A percentile compares a stretch with the other conserved stretches of the same genome.
Conservation (phyloP, 805 yeast genomes). For the Candida berthetii region DNA sequence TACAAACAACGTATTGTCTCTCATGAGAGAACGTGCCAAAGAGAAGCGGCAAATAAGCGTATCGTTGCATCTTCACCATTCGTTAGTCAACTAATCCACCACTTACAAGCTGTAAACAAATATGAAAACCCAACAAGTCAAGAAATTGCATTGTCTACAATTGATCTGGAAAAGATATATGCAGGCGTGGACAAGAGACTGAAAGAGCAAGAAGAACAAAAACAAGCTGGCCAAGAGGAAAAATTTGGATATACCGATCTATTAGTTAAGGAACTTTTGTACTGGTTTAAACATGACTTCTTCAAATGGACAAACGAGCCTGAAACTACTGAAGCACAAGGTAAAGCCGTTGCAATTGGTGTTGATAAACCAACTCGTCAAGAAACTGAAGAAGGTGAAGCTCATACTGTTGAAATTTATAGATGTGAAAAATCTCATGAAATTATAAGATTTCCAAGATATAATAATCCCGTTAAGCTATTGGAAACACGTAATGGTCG, state of each 20-base stretch:
- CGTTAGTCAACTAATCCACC: background rate
- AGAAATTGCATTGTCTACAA: slow-evolving; percentile 45
- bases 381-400: slow-evolving; percentile 42
- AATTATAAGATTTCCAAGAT: slow-evolving; percentile 63
- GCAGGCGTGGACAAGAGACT: slow-evolving; percentile 51
- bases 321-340: slow-evolving; percentile 47
- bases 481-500: slow-evolving; percentile 65
- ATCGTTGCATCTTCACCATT: too few relatives aligned
- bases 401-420: slow-evolving; percentile 59
- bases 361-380: slow-evolving; percentile 33
- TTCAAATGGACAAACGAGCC: slow-evolving; percentile 82
- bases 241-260: slow-evolving; percentile 46
- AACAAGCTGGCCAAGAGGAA: slow-evolving; percentile 5
- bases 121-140: slow-evolving; percentile 14
- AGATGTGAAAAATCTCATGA: slow-evolving; percentile 46
- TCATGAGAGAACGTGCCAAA: background rate
- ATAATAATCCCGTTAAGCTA: slow-evolving; percentile 59
- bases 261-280: slow-evolving; percentile 48
- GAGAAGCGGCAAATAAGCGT: background rate
- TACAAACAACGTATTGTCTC: background rate
- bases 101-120: slow-evolving; percentile 4
- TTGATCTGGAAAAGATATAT: slow-evolving; percentile 57
- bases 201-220: slow-evolving; percentile 19
- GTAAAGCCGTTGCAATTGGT: slow-evolving; percentile 30
- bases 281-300: slow-evolving; percentile 73